A percentile compares a stretch with the other conserved stretches of the same genome.
Evolutionary conservation across 2,329 filamentous ascomycete genomes (phyloP).

Genomic region (Tympanopsis confertula): DNA sequence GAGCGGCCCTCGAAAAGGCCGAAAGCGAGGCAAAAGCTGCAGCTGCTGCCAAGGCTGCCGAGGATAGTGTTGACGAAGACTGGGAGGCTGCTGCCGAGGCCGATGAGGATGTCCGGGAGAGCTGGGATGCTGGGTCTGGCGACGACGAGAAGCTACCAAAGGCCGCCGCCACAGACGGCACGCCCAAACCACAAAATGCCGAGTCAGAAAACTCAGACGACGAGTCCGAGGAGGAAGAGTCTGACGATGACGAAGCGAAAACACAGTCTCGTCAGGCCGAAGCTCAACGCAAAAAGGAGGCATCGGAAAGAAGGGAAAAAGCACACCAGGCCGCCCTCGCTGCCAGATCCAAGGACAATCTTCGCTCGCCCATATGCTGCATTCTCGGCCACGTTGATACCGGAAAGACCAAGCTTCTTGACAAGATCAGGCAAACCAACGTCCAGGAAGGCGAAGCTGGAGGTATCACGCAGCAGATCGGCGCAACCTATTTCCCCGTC

Average conservation of each 20-base stretch:
- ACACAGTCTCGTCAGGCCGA: conserved; percentile 65
- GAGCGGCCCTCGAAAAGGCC: conserved; percentile 38
- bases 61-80: conserved; percentile 72
- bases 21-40: conserved; percentile 41
- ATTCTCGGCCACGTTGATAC: conserved; percentile 99
- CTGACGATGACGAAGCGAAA: conserved; percentile 59
- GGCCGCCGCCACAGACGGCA: conserved; percentile 13
- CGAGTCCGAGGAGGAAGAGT: conserved; percentile 51
- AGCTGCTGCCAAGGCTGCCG: conserved; percentile 41
- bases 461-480: conserved; percentile 98
- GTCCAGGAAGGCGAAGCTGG: conserved; percentile 98
- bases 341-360: conserved; percentile 81
- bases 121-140: conserved; percentile 80
- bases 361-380: conserved; percentile 97
- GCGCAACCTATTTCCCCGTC: conserved; percentile 96
- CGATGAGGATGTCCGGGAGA: conserved; percentile 75
- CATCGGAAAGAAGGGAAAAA: conserved; percentile 76
- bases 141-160: conserved; percentile 43
- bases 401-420: conserved; percentile 96
- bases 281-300: conserved; percentile 73
- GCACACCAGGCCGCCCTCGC: conserved; percentile 85
- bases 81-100: conserved; percentile 69
- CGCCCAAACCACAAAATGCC: conserved; percentile 11
- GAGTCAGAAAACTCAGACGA: conserved; percentile 18
- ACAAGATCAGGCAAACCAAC: conserved; percentile 97